Base-by-base conservation (phyloP, 2,329 filamentous ascomycete species). In the Amauroascus verrucosus region DNA sequence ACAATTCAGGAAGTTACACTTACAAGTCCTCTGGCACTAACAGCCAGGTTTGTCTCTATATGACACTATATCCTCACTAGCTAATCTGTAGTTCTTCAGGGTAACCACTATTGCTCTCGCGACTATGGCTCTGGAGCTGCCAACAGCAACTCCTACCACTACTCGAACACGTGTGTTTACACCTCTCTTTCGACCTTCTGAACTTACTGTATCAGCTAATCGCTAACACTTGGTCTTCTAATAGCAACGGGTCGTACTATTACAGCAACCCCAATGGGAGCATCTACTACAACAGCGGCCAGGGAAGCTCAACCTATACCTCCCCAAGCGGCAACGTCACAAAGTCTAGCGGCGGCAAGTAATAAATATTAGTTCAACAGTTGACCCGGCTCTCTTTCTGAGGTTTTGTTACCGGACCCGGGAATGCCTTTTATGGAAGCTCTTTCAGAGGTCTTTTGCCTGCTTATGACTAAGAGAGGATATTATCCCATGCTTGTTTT, bases 231-330 rank as follows among this genome's bases (percentile, higher is more conserved):
- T 9, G 14, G 8, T 26, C 26, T 5, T 20, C 45, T 13, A 9
- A 24, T 37, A 79, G 77, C 20, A 63, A 86, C 60, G 82, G 83
- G 35, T 85, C 81, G 1, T 87, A 87, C 74, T 86, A 87, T 72
- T 87, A 86, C 70, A 79, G 77, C 64, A 87, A 86, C 70, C 69
- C 81, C 44, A 77, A 84, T 58, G 81, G 82, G 13, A 84, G 79
- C 63, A 83, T 79, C 37, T 87, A 87, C 71, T 71, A 85, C 74
- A 84, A 85, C 67, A 67, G 75, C 59, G 81, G 82, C 43, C 64
- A 65, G 9, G 83, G 83, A 5, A 63, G 68, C 47, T 77, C 79
- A 22, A 80, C 69, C 16, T 87, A 86, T 68, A 86, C 79, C 16
- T 60, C 80, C 8, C 69, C 83, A 6, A 70, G 71, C 53, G 77